phyloP scores from a whole-genome alignment of 164 flowering plant genomes.

The Taxillus chinensis region DNA sequence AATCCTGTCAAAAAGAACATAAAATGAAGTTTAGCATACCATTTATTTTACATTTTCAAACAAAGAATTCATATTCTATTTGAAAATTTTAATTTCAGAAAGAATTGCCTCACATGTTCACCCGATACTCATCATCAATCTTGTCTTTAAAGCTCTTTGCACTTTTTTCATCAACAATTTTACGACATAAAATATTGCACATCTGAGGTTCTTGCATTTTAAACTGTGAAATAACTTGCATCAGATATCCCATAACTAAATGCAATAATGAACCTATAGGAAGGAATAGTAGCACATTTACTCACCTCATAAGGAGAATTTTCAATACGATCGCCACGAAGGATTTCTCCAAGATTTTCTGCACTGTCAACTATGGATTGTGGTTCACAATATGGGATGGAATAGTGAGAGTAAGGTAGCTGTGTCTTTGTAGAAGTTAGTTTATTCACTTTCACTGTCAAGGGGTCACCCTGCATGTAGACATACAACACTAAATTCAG shows the following conservation, averaged over 20 bases:
- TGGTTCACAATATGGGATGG: conserved; percentile 72
- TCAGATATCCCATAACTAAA: conserved; percentile 10
- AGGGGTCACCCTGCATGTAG: conserved; percentile 50
- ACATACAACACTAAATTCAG: neutral
- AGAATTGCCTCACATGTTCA: conserved; percentile 64
- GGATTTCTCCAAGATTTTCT: conserved; percentile 96
- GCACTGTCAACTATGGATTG: conserved; percentile 63
- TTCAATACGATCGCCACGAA: conserved; percentile 96
- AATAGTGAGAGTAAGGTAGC: conserved; percentile 84
- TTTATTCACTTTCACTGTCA: conserved; percentile 89
- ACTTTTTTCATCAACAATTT: conserved; percentile 48
- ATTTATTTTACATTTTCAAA: too few species aligned
- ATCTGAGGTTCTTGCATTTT: conserved; percentile 77
- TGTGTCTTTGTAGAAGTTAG: conserved; percentile 82
- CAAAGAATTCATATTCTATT: too few species aligned
- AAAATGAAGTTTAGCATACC: too few species aligned
- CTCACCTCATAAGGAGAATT: conserved; percentile 77
- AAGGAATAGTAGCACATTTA: neutral
- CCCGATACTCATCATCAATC: conserved; percentile 82
- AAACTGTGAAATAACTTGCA: conserved; percentile 44
- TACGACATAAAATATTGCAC: conserved; percentile 64
- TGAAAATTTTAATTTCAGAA: neutral
- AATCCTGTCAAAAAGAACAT: conserved; percentile 43
- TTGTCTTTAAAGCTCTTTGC: conserved; percentile 81
- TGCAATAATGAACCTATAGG: neutral